These are phyloP conservation scores for Suzukiozyma palmioleophila DNA, from an alignment of 1,139 yeast genomes.

Conservation along the genomic window DNA sequence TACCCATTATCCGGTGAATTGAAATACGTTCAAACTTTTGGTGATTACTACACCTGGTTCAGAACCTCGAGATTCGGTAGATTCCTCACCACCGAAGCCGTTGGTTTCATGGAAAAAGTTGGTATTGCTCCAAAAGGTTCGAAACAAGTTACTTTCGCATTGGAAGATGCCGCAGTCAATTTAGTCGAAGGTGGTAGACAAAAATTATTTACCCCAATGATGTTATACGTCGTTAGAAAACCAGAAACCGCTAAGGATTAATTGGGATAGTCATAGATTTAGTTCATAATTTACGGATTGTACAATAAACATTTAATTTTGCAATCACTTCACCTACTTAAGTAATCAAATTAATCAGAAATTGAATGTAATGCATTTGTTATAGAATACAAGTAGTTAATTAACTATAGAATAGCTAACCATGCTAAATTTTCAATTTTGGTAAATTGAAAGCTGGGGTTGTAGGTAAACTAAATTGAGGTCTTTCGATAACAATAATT, in stretches of 20 bases:
- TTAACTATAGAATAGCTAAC: slow-evolving; percentile 3
- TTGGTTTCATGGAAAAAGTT: slow-evolving; percentile 73
- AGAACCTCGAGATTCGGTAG: slow-evolving; percentile 91
- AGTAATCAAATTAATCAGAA: background rate
- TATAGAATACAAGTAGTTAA: slow-evolving; percentile 2
- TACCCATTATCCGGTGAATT: slow-evolving; percentile 94
- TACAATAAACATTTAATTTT: background rate
- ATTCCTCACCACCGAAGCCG: slow-evolving; percentile 73
- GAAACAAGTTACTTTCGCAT: slow-evolving; percentile 81
- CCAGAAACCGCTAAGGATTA: slow-evolving; percentile 37
- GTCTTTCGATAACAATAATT: slow-evolving; percentile 74
- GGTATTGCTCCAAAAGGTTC: slow-evolving; percentile 96
- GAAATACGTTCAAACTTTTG: slow-evolving; percentile 74
- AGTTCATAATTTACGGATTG: background rate
- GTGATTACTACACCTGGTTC: slow-evolving; percentile 78
- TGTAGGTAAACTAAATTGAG: slow-evolving; percentile 52
- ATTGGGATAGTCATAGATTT: background rate
- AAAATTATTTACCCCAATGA: slow-evolving; percentile 93
- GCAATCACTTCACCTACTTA: too few relatives aligned
- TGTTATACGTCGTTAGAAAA: slow-evolving; percentile 82
- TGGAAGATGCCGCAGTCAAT: slow-evolving; percentile 96
- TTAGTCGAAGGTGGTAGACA: slow-evolving; percentile 90
- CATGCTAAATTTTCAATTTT: slow-evolving; percentile 48
- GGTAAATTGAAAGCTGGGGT: slow-evolving; percentile 77
- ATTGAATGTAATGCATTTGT: background rate